A percentile compares a stretch with the other conserved stretches of the same genome.
phyloP scores from a whole-genome alignment of 2,329 filamentous ascomycete species.

The Cytospora piceicola region DNA sequence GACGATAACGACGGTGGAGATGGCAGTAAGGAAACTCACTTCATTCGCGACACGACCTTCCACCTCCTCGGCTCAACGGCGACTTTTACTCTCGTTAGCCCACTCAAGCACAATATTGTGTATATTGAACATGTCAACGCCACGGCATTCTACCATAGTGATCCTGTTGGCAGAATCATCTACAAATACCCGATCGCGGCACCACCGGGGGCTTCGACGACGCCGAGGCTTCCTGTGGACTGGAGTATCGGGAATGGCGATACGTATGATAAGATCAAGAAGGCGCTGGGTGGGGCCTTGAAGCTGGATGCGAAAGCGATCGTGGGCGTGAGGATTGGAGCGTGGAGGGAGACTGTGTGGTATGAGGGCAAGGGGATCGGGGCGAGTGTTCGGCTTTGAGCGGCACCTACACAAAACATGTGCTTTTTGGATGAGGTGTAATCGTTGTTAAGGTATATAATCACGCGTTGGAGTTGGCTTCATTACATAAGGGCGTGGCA shows the following conservation, averaged over 20 bases:
- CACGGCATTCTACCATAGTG: conserved; percentile 78
- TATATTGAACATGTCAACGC: conserved; percentile 82
- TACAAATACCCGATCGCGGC: conserved; percentile 77
- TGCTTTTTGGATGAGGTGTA: conserved; percentile 13
- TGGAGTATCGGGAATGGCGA: conserved; percentile 79
- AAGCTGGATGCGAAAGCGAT: conserved; percentile 78
- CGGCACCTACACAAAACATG: conserved; percentile 9
- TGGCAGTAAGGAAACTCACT: conserved; percentile 58
- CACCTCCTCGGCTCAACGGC: conserved; percentile 87
- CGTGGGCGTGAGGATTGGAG: conserved; percentile 73
- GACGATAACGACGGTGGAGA: conserved; percentile 38
- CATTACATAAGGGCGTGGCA: background rate
- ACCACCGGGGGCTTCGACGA: conserved; percentile 71
- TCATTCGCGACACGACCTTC: conserved; percentile 85
- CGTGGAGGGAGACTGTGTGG: conserved; percentile 74
- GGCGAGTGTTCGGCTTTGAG: conserved; percentile 61
- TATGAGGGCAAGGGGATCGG: conserved; percentile 73
- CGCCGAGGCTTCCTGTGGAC: conserved; percentile 79
- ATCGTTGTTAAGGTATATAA: background rate
- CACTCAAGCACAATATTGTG: conserved; percentile 72
- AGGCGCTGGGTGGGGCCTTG: conserved; percentile 78
- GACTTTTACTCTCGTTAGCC: conserved; percentile 80
- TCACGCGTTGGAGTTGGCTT: background rate
- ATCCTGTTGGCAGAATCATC: conserved; percentile 76
- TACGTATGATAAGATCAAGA: conserved; percentile 73